Percentiles rank a stretch among this genome's conserved stretches.
These are phyloP conservation scores for Hamigera avellanea DNA, from an alignment of 495 filamentous ascomycete genomes.

Conservation along the genomic window DNA sequence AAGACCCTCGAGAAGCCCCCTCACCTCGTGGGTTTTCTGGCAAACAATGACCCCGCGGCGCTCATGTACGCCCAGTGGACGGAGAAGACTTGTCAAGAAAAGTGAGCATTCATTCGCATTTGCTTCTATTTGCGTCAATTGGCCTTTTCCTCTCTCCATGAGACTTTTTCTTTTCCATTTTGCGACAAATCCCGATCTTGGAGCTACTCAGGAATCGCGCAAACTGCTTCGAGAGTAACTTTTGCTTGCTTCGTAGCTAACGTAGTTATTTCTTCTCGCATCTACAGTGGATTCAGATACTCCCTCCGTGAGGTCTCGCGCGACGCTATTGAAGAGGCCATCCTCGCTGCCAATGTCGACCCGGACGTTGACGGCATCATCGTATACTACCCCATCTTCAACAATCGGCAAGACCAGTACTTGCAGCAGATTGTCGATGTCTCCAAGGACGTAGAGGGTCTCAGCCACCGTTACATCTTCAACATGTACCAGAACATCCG, in stretches of 20 bases:
- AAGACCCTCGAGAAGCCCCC: constrained; percentile 57
- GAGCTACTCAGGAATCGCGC: neutral
- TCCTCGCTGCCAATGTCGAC: constrained; percentile 75
- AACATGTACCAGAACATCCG: constrained; percentile 99
- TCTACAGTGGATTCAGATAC: constrained; percentile 71
- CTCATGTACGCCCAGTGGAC: constrained; percentile 94
- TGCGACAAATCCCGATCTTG: too few relatives aligned
- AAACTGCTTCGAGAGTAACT: neutral
- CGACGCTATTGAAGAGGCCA: constrained; percentile 76
- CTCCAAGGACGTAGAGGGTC: constrained; percentile 88
- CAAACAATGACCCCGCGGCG: constrained; percentile 83
- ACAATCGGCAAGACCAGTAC: constrained; percentile 76
- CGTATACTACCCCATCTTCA: constrained; percentile 97
- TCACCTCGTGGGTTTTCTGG: constrained; percentile 79
- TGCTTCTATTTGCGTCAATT: constrained; percentile 9
- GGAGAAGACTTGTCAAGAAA: constrained; percentile 87
- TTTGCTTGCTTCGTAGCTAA: constrained; percentile 14
- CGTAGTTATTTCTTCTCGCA: constrained; percentile 7
- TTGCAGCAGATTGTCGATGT: constrained; percentile 89
- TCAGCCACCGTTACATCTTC: constrained; percentile 87
- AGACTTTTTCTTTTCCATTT: too few relatives aligned
- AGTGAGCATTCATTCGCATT: constrained; percentile 47
- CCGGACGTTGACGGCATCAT: constrained; percentile 78
- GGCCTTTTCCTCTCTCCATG: constrained; percentile 7
- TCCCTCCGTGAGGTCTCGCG: constrained; percentile 71